Percentiles rank a stretch among this genome's conserved stretches.
These are phyloP conservation scores for Oenanthe javanica DNA, from an alignment of 140 eudicot species.

Conservation along the genomic window DNA sequence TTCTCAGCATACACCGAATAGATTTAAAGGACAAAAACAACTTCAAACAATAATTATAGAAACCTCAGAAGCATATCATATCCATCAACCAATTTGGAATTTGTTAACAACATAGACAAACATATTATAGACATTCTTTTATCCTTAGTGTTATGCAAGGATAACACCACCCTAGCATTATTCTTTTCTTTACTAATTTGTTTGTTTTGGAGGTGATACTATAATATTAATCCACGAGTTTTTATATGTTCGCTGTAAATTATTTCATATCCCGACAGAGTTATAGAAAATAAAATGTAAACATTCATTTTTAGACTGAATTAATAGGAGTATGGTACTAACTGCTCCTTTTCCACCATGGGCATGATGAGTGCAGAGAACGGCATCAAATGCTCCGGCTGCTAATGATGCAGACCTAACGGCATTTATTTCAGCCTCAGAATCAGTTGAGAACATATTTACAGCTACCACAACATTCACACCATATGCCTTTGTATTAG, in stretches of 20 bases:
- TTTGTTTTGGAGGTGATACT: neutral
- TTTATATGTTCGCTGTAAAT: neutral
- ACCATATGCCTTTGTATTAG: slow-evolving; percentile 82
- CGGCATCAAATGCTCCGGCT: slow-evolving; percentile 99
- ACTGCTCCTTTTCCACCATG: slow-evolving; percentile 99
- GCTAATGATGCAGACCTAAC: slow-evolving; percentile 64
- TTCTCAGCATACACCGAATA: neutral
- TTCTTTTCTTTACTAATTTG: neutral
- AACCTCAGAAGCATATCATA: neutral
- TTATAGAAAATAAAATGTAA: neutral
- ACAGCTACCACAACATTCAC: slow-evolving; percentile 96
- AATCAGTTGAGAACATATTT: slow-evolving; percentile 78
- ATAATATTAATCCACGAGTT: neutral
- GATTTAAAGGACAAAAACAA: neutral
- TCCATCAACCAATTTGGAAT: neutral
- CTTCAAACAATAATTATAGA: neutral
- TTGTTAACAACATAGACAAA: neutral
- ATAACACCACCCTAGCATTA: neutral
- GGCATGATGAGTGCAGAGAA: slow-evolving; percentile 93
- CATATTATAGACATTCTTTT: neutral
- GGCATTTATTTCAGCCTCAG: slow-evolving; percentile 87
- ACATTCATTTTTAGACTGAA: neutral
- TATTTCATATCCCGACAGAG: neutral
- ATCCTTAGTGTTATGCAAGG: neutral
- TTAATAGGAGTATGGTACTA: slow-evolving; percentile 18